Conservation (phyloP, 108 stramenopile species). For the Skeletonema menzelii region DNA sequence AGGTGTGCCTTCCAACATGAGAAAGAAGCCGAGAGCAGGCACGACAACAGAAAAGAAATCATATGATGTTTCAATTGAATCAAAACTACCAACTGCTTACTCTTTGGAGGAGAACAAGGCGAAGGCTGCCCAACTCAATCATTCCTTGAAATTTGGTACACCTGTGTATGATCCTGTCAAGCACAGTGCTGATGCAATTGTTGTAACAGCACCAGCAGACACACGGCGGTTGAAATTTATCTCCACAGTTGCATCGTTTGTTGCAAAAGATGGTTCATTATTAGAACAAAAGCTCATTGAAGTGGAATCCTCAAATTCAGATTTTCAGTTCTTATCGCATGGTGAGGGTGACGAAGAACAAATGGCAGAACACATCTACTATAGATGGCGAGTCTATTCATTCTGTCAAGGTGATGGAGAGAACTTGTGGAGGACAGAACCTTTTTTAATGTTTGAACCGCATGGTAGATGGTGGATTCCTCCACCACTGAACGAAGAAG, state of each 20-base stretch:
- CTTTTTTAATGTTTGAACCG: conserved; percentile 66
- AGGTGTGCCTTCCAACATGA: conserved; percentile 43
- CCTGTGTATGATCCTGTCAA: conserved; percentile 45
- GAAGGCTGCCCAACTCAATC: not conserved
- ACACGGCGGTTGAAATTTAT: conserved; percentile 52
- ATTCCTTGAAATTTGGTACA: not conserved
- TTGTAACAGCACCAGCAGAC: conserved; percentile 55
- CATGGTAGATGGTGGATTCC: conserved; percentile 68
- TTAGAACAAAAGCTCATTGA: conserved; percentile 55
- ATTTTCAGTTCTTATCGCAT: conserved; percentile 45
- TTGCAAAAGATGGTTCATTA: conserved; percentile 58
- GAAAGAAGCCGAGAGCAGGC: conserved; percentile 25
- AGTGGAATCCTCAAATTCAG: conserved; percentile 43
- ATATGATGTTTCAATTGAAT: not conserved
- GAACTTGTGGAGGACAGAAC: conserved; percentile 63
- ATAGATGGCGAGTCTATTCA: conserved; percentile 76
- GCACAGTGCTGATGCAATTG: conserved; percentile 49
- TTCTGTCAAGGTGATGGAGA: conserved; percentile 68
- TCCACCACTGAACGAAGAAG: conserved; percentile 49
- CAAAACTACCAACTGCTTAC: not conserved
- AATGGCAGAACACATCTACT: conserved; percentile 63
- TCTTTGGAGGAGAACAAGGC: conserved; percentile 9
- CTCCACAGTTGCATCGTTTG: conserved; percentile 62
- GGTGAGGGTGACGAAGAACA: conserved; percentile 15
- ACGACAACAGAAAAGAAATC: not conserved